phyloP scores from a whole-genome alignment of 1,284 basidiomycete genomes.

The Clitocybe nebularis region DNA sequence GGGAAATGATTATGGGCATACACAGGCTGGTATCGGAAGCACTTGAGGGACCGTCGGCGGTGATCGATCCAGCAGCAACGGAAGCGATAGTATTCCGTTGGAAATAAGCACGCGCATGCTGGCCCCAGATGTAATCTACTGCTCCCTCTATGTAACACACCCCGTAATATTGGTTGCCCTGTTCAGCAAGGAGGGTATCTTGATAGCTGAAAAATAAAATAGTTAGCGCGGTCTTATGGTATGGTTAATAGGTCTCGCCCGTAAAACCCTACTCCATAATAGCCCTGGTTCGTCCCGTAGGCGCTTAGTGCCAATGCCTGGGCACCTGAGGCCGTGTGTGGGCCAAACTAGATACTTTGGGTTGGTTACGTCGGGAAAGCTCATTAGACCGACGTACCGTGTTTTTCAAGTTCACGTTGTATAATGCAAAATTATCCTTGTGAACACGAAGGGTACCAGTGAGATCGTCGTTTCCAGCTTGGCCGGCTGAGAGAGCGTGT shows the following conservation, averaged over 20 bases:
- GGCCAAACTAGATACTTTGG: slow-evolving; percentile 11
- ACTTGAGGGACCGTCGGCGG: slow-evolving; percentile 24
- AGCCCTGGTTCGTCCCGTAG: slow-evolving; percentile 23
- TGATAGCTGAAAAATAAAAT: slow-evolving; percentile 19
- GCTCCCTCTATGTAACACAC: slow-evolving; percentile 31
- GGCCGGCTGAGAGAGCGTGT: slow-evolving; percentile 15
- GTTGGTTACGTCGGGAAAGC: background rate
- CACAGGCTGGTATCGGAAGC: slow-evolving; percentile 14
- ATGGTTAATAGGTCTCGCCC: no score
- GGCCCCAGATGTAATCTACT: slow-evolving; percentile 33
- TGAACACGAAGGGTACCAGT: slow-evolving; percentile 28
- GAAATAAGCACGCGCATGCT: slow-evolving; percentile 27
- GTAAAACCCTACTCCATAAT: slow-evolving; percentile 22
- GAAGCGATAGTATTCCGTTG: slow-evolving; percentile 27
- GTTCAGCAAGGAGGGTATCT: slow-evolving; percentile 29
- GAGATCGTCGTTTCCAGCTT: slow-evolving; percentile 13
- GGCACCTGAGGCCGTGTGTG: slow-evolving; percentile 9
- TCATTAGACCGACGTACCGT: slow-evolving; percentile 12
- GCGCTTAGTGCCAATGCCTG: slow-evolving; percentile 28
- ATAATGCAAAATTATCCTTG: slow-evolving; percentile 25
- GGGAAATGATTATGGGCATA: no score
- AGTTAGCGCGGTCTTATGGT: no score
- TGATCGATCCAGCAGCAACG: slow-evolving; percentile 25
- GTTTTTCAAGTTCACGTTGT: slow-evolving; percentile 28
- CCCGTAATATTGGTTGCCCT: slow-evolving; percentile 27